These are phyloP conservation scores for Seiridium cupressi DNA, from an alignment of 2,329 filamentous ascomycete species.

Conservation along the genomic window DNA sequence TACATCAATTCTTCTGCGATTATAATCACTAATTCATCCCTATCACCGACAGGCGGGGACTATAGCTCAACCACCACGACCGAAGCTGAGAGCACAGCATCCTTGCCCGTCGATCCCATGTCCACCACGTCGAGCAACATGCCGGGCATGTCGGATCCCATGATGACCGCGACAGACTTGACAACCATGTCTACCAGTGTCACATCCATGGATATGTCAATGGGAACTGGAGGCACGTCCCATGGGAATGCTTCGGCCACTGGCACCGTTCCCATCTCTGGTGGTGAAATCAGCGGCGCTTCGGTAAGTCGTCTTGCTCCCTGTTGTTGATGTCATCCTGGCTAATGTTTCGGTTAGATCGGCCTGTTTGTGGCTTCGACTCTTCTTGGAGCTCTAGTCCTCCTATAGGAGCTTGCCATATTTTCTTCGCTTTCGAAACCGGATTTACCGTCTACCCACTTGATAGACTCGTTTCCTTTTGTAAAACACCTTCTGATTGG, in stretches of 20 bases:
- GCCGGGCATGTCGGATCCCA: not conserved
- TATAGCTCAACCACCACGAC: not conserved
- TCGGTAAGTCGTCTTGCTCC: slow-evolving; percentile 18
- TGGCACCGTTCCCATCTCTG: slow-evolving; percentile 15
- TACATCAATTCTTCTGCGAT: not conserved
- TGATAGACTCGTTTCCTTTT: not conserved
- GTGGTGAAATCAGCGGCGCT: slow-evolving; percentile 15
- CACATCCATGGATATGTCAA: slow-evolving; percentile 1
- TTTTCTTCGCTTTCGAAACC: not conserved
- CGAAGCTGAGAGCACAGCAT: not conserved
- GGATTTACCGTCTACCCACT: not conserved
- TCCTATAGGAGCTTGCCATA: not conserved
- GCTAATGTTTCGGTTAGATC: not conserved
- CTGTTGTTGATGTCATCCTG: not conserved
- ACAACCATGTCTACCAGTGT: slow-evolving; percentile 5
- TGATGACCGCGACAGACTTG: not conserved
- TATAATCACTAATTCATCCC: not conserved
- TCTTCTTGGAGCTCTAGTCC: slow-evolving; percentile 14
- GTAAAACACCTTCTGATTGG: not conserved
- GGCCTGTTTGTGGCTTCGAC: slow-evolving; percentile 19
- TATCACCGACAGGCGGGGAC: not conserved
- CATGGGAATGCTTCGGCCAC: slow-evolving; percentile 14
- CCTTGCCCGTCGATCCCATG: slow-evolving; percentile 4
- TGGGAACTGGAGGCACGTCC: slow-evolving; percentile 1
- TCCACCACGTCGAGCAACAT: not conserved